Percentiles rank a stretch among this genome's conserved stretches.
Conservation (phyloP, 2,329 filamentous ascomycete genomes). For the Cladophialophora psammophila region DNA sequence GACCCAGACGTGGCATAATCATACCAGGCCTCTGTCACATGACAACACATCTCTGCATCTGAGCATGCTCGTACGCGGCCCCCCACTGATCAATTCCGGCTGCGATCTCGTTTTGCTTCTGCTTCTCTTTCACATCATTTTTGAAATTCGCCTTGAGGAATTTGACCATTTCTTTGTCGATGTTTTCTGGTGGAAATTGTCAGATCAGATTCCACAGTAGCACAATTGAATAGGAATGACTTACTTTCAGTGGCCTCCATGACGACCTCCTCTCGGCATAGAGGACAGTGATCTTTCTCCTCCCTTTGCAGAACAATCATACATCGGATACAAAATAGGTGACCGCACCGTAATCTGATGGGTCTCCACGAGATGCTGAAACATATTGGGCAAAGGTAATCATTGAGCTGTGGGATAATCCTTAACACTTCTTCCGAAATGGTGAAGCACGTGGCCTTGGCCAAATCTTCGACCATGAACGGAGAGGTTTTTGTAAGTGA, state of each 20-base stretch:
- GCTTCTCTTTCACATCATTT: slow-evolving; percentile 71
- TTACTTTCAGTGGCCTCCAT: slow-evolving; percentile 68
- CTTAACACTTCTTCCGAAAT: slow-evolving; percentile 75
- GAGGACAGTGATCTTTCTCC: slow-evolving; percentile 72
- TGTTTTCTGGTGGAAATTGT: slow-evolving; percentile 55
- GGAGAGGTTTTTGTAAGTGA: slow-evolving; percentile 30
- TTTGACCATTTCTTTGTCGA: slow-evolving; percentile 71
- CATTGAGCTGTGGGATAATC: slow-evolving; percentile 80
- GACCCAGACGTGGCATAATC: neutral
- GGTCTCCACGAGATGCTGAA: slow-evolving; percentile 81
- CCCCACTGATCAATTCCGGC: slow-evolving; percentile 77
- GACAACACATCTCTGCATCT: slow-evolving; percentile 47
- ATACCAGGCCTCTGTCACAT: slow-evolving; percentile 35
- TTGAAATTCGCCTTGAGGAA: slow-evolving; percentile 81
- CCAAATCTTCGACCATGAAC: slow-evolving; percentile 66
- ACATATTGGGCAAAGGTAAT: slow-evolving; percentile 84
- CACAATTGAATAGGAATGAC: neutral
- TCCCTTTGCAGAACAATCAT: slow-evolving; percentile 79
- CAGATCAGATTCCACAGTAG: slow-evolving; percentile 41
- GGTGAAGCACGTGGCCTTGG: slow-evolving; percentile 76
- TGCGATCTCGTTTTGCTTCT: slow-evolving; percentile 75
- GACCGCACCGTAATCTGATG: slow-evolving; percentile 75
- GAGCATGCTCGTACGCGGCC: slow-evolving; percentile 62
- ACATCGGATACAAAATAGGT: slow-evolving; percentile 85
- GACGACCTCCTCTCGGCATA: slow-evolving; percentile 76